phyloP scores from a whole-genome alignment of 2,329 filamentous ascomycete genomes.

The Hypocreales sp. region DNA sequence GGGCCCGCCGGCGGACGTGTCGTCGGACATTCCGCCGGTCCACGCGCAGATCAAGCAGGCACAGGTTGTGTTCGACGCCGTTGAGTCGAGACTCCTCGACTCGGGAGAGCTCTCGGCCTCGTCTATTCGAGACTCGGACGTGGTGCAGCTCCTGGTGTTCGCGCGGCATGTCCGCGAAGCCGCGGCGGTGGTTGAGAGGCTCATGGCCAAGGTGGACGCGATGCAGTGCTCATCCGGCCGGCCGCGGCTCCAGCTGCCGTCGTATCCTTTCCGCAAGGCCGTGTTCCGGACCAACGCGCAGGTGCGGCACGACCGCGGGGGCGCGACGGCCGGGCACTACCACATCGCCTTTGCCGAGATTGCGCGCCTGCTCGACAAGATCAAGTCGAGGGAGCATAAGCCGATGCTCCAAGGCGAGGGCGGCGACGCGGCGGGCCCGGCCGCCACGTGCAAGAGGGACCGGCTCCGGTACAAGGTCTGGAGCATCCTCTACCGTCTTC shows the following conservation, averaged over 20 bases:
- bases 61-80: constrained; percentile 28
- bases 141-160: constrained; percentile 38
- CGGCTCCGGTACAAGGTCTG: constrained; percentile 24
- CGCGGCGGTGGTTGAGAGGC: constrained; percentile 27
- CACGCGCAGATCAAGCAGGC: constrained; percentile 24
- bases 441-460: too few relatives aligned
- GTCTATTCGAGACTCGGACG: constrained; percentile 30
- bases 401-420: constrained; percentile 12
- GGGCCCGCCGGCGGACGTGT: constrained; percentile 24
- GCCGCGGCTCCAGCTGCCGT: constrained; percentile 30
- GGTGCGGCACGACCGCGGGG: constrained; percentile 42
- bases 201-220: constrained; percentile 29
- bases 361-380: constrained; percentile 23
- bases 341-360: constrained; percentile 29
- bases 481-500: constrained; percentile 32
- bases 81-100: constrained; percentile 29
- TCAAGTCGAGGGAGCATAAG: constrained; percentile 21
- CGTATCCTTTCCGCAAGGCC: constrained; percentile 37
- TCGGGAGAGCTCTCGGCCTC: constrained; percentile 27
- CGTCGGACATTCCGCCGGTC: constrained; percentile 23
- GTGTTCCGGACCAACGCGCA: constrained; percentile 38
- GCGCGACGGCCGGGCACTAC: constrained; percentile 36
- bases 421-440: constrained; percentile 3
- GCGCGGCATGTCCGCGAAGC: constrained; percentile 38
- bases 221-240: constrained; percentile 26